A percentile compares a stretch with the other conserved stretches of the same genome.
Evolutionary conservation across 495 filamentous ascomycete genomes (phyloP).

Genomic region (Aspergillus olivimuriae): DNA sequence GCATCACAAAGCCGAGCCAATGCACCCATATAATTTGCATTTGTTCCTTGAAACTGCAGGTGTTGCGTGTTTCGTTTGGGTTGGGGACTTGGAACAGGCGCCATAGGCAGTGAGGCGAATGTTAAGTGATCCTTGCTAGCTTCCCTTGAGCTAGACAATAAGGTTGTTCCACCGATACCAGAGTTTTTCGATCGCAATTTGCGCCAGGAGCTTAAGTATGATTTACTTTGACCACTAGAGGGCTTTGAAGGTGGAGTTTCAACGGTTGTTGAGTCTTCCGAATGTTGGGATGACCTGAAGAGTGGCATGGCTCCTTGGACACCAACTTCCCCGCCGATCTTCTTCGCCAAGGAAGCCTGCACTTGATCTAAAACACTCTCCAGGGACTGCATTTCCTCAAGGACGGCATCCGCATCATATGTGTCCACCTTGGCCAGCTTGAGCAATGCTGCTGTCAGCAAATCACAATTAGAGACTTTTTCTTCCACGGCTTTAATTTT

Average conservation of each 20-base stretch:
- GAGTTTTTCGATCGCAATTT: slow-evolving; percentile 84
- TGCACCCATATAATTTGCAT: slow-evolving; percentile 84
- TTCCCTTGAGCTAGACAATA: slow-evolving; percentile 33
- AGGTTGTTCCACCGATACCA: slow-evolving; percentile 42
- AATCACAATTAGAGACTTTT: slow-evolving; percentile 89
- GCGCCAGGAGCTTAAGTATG: slow-evolving; percentile 68
- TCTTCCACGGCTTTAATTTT: slow-evolving; percentile 88
- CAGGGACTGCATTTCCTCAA: slow-evolving; percentile 93
- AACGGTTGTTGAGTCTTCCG: slow-evolving; percentile 33
- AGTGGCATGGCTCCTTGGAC: slow-evolving; percentile 60
- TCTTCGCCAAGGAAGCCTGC: slow-evolving; percentile 68
- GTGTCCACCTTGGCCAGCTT: slow-evolving; percentile 80
- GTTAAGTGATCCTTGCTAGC: slow-evolving; percentile 52
- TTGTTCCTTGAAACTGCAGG: slow-evolving; percentile 71
- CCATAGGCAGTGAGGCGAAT: slow-evolving; percentile 80
- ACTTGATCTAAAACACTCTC: slow-evolving; percentile 83
- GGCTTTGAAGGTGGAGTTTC: slow-evolving; percentile 43
- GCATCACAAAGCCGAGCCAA: slow-evolving; percentile 91
- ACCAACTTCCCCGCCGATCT: slow-evolving; percentile 86
- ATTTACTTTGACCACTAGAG: slow-evolving; percentile 57
- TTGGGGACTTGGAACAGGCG: slow-evolving; percentile 51
- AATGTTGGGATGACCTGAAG: slow-evolving; percentile 55
- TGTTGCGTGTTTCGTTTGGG: slow-evolving; percentile 59
- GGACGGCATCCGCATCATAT: slow-evolving; percentile 79
- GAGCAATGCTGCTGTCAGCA: slow-evolving; percentile 81